Percentiles rank a stretch among this genome's conserved stretches.
These are phyloP conservation scores for Blepharisma stoltei DNA, from an alignment of 73 alveolate genomes.

Conservation along the genomic window DNA sequence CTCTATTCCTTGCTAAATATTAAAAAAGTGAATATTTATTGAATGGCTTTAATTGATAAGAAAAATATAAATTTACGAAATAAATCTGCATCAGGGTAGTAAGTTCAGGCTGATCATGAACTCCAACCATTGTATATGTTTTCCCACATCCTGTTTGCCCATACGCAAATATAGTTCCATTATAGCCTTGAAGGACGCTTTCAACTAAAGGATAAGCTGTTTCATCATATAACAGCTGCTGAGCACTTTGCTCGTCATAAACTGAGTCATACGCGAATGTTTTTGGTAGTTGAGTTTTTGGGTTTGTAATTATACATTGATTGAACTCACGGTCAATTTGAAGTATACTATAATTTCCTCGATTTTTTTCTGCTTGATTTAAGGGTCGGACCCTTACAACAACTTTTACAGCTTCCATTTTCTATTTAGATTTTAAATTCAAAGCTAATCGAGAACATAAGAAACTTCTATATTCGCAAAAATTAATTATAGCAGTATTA, in stretches of 20 bases:
- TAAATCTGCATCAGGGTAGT: too few species aligned
- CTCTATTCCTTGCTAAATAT: too few species aligned
- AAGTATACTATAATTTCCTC: conserved; percentile 46
- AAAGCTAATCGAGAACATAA: neutral
- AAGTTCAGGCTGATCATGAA: conserved; percentile 45
- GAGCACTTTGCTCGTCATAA: conserved; percentile 61
- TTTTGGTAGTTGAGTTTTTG: conserved; percentile 43
- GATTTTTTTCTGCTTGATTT: conserved; percentile 39
- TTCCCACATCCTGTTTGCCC: conserved; percentile 97
- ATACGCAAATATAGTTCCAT: conserved; percentile 91
- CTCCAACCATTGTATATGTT: conserved; percentile 95
- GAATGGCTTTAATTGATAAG: too few species aligned
- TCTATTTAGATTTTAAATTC: neutral
- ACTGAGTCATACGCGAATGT: conserved; percentile 77
- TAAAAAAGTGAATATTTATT: too few species aligned
- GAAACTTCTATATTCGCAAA: too few species aligned
- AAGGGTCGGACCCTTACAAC: conserved; percentile 69
- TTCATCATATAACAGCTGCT: conserved; percentile 66
- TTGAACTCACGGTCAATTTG: conserved; percentile 55
- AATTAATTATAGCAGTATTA: too few species aligned
- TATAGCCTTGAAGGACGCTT: conserved; percentile 83
- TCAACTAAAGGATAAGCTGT: conserved; percentile 66
- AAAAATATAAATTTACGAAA: too few species aligned
- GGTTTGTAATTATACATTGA: conserved; percentile 47
- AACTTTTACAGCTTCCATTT: conserved; percentile 43